phyloP scores from a whole-genome alignment of 139 green algal genomes.

The Ulvella scutata region DNA sequence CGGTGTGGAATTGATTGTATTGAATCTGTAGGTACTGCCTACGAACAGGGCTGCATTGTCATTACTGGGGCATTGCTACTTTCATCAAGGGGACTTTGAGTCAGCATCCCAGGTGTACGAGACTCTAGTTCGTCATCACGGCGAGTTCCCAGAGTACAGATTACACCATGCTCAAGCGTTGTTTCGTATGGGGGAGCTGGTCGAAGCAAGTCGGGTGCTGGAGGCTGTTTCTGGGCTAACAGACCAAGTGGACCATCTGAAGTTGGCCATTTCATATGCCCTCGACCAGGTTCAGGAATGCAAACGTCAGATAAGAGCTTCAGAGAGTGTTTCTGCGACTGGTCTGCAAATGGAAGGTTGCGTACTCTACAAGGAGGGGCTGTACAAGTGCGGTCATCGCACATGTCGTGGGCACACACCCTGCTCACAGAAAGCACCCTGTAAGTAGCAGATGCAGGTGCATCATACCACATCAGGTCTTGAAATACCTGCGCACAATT shows the following conservation, averaged over 20 bases:
- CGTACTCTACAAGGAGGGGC: slow-evolving; percentile 57
- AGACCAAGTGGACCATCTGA: not conserved
- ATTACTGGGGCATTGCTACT: slow-evolving; percentile 59
- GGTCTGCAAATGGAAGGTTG: slow-evolving; percentile 23
- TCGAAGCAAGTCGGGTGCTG: not conserved
- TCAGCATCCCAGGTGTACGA: slow-evolving; percentile 38
- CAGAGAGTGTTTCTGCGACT: not conserved
- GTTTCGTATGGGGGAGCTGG: slow-evolving; percentile 33
- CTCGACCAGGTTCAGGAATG: not conserved
- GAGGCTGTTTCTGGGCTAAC: not conserved
- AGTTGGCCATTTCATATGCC: not conserved
- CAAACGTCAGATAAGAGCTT: not conserved
- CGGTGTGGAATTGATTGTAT: not conserved
- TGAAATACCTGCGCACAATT: not conserved
- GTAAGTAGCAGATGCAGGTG: no score
- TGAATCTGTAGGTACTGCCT: slow-evolving; percentile 25
- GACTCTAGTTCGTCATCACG: not conserved
- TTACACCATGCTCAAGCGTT: slow-evolving; percentile 49
- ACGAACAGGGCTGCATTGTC: slow-evolving; percentile 46
- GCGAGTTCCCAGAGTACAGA: slow-evolving; percentile 28
- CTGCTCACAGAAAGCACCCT: no score
- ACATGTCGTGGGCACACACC: no score
- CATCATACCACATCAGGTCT: not conserved
- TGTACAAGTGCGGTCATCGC: slow-evolving; percentile 8
- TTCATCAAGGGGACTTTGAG: slow-evolving; percentile 41